These are phyloP conservation scores for Albatrellus sp. DNA, from an alignment of 1,284 basidiomycete species.

Conservation along the genomic window DNA sequence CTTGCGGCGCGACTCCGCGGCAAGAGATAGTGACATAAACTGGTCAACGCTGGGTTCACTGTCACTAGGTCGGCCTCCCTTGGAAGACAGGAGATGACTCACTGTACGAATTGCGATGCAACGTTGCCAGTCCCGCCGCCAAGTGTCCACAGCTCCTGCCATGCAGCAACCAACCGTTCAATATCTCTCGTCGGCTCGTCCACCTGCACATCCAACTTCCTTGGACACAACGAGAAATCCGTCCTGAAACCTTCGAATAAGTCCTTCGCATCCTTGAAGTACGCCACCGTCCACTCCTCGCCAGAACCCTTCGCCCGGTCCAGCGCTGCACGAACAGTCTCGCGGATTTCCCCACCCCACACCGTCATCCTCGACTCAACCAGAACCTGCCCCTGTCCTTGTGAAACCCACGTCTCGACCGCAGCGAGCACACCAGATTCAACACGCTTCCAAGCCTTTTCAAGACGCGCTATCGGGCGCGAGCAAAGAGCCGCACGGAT, in stretches of 20 bases:
- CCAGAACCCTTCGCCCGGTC: conserved; percentile 25
- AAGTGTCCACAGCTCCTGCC: conserved; percentile 35
- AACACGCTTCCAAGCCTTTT: conserved; percentile 67
- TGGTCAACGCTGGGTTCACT: conserved; percentile 49
- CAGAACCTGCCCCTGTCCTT: conserved; percentile 24
- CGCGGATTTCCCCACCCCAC: conserved; percentile 52
- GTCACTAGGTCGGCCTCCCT: conserved; percentile 2
- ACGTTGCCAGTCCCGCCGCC: conserved; percentile 28
- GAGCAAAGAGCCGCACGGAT: conserved; percentile 56
- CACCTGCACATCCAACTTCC: conserved; percentile 20
- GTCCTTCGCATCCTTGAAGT: conserved; percentile 28
- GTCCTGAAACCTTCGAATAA: conserved; percentile 41
- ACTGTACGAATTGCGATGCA: conserved; percentile 53
- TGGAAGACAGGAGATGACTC: conserved; percentile 14
- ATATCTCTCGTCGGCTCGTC: conserved; percentile 33
- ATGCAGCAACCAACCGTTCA: conserved; percentile 36
- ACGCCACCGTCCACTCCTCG: conserved; percentile 29
- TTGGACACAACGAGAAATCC: conserved; percentile 39
- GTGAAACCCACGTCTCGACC: conserved; percentile 55
- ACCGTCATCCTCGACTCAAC: conserved; percentile 42
- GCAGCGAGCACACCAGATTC: conserved; percentile 40
- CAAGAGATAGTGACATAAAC: conserved; percentile 66
- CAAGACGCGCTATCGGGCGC: conserved; percentile 58
- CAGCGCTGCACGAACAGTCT: conserved; percentile 28
- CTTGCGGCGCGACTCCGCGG: conserved; percentile 57